Evolutionary conservation across 352 stramenopile genomes (phyloP), one percentile per base, ranked within the genome.

Genomic region (Thraustochytrium striatum): DNA sequence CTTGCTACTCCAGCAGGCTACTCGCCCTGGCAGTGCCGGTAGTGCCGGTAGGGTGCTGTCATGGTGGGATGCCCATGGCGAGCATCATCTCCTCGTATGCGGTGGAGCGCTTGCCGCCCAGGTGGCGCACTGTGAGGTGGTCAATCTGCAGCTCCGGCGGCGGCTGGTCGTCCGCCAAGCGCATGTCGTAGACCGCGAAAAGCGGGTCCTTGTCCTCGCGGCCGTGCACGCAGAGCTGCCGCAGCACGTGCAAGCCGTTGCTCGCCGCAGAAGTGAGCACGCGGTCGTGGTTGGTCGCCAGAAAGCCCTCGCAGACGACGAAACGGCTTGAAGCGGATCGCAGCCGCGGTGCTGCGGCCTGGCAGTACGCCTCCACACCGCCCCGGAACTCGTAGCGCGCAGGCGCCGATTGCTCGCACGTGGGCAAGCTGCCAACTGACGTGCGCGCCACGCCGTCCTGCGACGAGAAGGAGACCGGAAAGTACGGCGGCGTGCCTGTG

Each of bases 401-500:
- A 43, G 87, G 87, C 33, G 86, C 68, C 19, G 72, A 82, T 50
- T 85, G 78, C 38, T 81, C 72, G 50, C 72, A 79, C 25, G 81
- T 53, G 35, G 81, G 68, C 11, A 81, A 59, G 21, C 61, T 72
- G 28, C 70, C 70, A 21, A 80, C 11, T n/a, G 28, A 30, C 21
- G 65, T 52, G 2, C 57, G 39, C 1, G 61, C 81, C n/a, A 79
- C 69, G 19, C 61, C 72, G 21, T 38, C 69, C 53, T 80, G 61
- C 36, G 43, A 13, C 11, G 70, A 62, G 30, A 61, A 72, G 41
- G n/a, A 47, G 13, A 80, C 70, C 25, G 55, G 55, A 57, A 86
- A 87, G 65, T 91, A 91, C 3, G 88, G 88, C 38, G 88, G 88
- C 16, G 88, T 91, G 2, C 88, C 88, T 5, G 87, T 91, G 19